These are phyloP conservation scores for Bimuria novae-zelandiae DNA, from an alignment of 2,329 filamentous ascomycete genomes.

Conservation along the genomic window DNA sequence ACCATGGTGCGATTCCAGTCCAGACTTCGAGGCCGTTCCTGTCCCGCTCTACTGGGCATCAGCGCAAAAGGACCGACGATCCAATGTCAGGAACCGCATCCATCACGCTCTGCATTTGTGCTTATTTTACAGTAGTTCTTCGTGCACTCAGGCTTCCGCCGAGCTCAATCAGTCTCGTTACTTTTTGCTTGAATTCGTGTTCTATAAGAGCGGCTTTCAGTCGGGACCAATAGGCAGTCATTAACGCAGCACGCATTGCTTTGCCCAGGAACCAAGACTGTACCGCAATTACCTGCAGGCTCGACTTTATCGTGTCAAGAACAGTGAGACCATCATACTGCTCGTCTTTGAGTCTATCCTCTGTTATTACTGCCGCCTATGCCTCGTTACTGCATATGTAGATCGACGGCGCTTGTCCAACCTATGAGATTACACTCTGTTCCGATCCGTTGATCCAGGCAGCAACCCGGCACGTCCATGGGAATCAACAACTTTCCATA, in stretches of 20 bases:
- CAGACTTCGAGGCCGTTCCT: not conserved
- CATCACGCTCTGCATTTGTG: not conserved
- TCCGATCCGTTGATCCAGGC: no score
- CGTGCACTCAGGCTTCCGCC: not conserved
- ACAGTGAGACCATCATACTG: no score
- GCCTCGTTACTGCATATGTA: no score
- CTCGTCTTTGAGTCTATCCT: no score
- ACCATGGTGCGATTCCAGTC: no score
- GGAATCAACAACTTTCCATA: no score
- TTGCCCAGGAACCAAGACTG: not conserved
- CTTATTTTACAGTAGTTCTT: not conserved
- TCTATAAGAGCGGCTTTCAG: not conserved
- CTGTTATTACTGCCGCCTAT: no score
- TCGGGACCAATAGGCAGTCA: not conserved
- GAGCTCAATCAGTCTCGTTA: not conserved
- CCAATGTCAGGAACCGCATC: not conserved
- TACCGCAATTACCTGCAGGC: not conserved
- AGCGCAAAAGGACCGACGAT: not conserved
- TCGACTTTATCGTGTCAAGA: no score
- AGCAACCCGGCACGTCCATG: no score
- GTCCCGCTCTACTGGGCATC: constrained; percentile 2
- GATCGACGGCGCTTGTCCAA: no score
- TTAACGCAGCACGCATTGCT: not conserved
- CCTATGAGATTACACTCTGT: no score
- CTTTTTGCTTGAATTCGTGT: not conserved